Base-by-base conservation (phyloP, 345 rosid species). In the Salix brachista region DNA sequence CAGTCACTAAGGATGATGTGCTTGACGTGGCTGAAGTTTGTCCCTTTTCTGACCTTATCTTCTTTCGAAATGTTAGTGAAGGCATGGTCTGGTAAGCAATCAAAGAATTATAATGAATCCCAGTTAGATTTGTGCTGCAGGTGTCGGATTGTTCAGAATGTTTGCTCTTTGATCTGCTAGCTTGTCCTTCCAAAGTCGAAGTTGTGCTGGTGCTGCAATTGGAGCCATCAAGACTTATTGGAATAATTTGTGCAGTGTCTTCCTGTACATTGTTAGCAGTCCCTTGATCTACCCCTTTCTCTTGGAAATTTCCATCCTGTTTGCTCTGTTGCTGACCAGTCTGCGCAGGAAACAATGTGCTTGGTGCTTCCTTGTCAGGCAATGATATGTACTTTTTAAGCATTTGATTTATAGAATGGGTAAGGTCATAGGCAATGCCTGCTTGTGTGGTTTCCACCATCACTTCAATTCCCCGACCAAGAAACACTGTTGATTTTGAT, bases 1-100 rank as follows among this genome's bases (percentile, higher is more conserved):
- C 77, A 28, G 75, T 81, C 67, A 74, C 68, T 67, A 75, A 68
- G 26, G 88, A 76, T 71, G 90, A 80, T 77, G 82, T 26, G 78
- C 81, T 83, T 42, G 83, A 72, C 34, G 77, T 66, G 34, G 78
- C 56, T 54, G 84, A 74, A 66, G 42, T 61, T 72, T 82, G 91
- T 72, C 82, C 86, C 67, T 84, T 88, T 46, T 77, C 87, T 6
- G 86, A 86, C 80, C 88, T 88, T 81, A 66, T 87, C 80, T 84
- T 87, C 85, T 83, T 88, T 4, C 85, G 80, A 73, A 79, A 74
- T 75, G 73, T 78, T n/a, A 82, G 67, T 83, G 83, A 80, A 61
- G 75, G 62, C 50, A 39, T 28, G 16, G 70, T 64, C 77, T 84
- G 80, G 82, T 84, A 88, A 77, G 80, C 78, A 41, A 70, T 72